Evolutionary conservation across 768 basidiomycete species (phyloP).

Genomic region (Kwoniella sp.): DNA sequence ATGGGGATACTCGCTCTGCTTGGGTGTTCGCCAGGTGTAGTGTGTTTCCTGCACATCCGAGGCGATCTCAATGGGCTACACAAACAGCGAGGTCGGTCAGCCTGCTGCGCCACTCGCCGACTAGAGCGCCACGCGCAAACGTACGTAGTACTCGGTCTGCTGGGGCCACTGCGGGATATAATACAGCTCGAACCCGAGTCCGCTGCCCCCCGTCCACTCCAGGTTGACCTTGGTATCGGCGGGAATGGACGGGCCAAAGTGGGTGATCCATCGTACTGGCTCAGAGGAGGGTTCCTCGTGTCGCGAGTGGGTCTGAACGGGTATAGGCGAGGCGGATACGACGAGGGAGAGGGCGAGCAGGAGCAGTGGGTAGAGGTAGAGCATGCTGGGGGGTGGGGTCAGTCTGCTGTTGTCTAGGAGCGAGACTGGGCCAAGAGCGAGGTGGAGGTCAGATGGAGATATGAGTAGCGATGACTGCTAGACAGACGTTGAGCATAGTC

Average conservation of each 20-base stretch:
- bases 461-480: too few relatives aligned
- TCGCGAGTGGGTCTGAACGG: background rate
- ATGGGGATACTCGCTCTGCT: conserved; percentile 4
- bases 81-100: background rate
- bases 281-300: background rate
- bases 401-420: too few relatives aligned
- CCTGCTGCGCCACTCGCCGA: background rate
- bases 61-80: conserved; percentile 18
- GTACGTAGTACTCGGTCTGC: conserved; percentile 19
- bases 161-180: conserved; percentile 25
- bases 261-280: conserved; percentile 10
- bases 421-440: too few relatives aligned
- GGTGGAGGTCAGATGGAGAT: too few relatives aligned
- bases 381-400: too few relatives aligned
- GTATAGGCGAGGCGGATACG: background rate
- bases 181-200: conserved; percentile 17
- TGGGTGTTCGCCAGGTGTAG: conserved; percentile 18
- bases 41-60: background rate
- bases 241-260: conserved; percentile 16
- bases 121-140: background rate
- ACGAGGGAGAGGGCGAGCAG: conserved; percentile 8
- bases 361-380: conserved; percentile 13
- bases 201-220: conserved; percentile 18
- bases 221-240: conserved; percentile 8
- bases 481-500: too few relatives aligned